A percentile compares a stretch with the other conserved stretches of the same genome.
Conservation (phyloP, 805 yeast species). For the Pachysolen tannophilus region DNA sequence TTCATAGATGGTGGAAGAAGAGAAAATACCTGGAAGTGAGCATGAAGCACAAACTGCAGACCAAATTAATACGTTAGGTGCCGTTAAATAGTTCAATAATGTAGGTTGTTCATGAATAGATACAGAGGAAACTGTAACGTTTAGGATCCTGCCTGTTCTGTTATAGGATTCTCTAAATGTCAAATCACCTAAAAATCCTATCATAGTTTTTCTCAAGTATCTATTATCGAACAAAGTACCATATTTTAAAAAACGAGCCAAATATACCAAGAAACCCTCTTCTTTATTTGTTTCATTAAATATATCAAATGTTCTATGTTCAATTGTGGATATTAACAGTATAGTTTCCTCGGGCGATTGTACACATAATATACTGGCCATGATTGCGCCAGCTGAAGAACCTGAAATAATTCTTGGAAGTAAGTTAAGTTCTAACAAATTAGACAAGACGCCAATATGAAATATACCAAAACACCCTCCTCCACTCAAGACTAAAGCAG, state of each 20-base stretch:
- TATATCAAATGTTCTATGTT: conserved; percentile 45
- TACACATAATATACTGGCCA: conserved; percentile 82
- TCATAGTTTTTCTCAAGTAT: conserved; percentile 67
- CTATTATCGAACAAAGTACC: conserved; percentile 86
- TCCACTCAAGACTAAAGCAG: conserved; percentile 92
- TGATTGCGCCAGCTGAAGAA: conserved; percentile 92
- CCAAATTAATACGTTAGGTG: conserved; percentile 78
- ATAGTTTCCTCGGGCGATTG: conserved; percentile 66
- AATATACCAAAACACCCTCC: conserved; percentile 92
- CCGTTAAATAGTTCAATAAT: conserved; percentile 68
- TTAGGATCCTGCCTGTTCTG: conserved; percentile 86
- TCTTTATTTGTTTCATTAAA: conserved; percentile 42
- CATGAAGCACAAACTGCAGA: conserved; percentile 92
- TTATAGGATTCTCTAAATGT: conserved; percentile 94
- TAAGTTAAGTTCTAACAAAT: conserved; percentile 63
- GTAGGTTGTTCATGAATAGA: conserved; percentile 88
- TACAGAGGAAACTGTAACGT: conserved; percentile 90
- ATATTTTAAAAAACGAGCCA: conserved; percentile 61
- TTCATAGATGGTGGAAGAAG: conserved; percentile 78
- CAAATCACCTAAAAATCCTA: conserved; percentile 73
- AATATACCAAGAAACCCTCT: conserved; percentile 42
- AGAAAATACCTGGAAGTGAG: conserved; percentile 86
- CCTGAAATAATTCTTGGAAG: conserved; percentile 89
- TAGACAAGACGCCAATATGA: conserved; percentile 86
- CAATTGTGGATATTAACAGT: conserved; percentile 50